Evolutionary conservation across 2,329 filamentous ascomycete species (phyloP), one percentile per base, ranked within the genome.

Genomic region (Reticulascus tulasneorum): DNA sequence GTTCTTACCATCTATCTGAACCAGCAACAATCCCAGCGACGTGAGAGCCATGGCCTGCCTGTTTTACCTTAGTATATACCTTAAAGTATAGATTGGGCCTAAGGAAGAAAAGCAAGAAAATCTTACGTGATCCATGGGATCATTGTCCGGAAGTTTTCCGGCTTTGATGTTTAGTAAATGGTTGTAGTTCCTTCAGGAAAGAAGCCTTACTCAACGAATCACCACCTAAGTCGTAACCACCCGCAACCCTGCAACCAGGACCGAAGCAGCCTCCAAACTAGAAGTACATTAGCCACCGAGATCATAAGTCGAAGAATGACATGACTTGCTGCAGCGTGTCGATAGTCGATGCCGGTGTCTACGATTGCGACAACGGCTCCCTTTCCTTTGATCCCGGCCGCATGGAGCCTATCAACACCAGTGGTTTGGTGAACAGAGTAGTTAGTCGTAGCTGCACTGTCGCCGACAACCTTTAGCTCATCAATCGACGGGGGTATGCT

Each of bases 331-430:
- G 62, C 57, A 33, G 53, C 47, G 35, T 66, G 63, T 3, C 53
- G 57, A 34, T 66, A 66, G 36, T 63, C 61, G 23, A 66, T 52
- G 1, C 63, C 63, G 2, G 60, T 64, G 32, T 66, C 63, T 20
- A 66, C 54, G 23, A 66, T 51, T 12, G 60, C 63, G 21, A 66
- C 49, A 26, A 55, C 64, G 10, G 52, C 58, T 6, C 60, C 62
- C 35, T 58, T 60, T 5, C 63, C 63, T 11, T 53, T 52, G 25
- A 64, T 58, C 5, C 63, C 63, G 17, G 47, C 43, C 8, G 51
- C 48, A 29, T 66, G 63, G 4, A 66, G 54, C 38, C 51, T 56
- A 23, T 61, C 54, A 4, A 66, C 62, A 3, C 62, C 61, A 4
- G 62, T 66, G 50, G 55, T 58, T 15, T 53, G 52, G 27, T 65